These are phyloP conservation scores for Mycena vulgaris DNA, from an alignment of 768 basidiomycete species.

Conservation along the genomic window DNA sequence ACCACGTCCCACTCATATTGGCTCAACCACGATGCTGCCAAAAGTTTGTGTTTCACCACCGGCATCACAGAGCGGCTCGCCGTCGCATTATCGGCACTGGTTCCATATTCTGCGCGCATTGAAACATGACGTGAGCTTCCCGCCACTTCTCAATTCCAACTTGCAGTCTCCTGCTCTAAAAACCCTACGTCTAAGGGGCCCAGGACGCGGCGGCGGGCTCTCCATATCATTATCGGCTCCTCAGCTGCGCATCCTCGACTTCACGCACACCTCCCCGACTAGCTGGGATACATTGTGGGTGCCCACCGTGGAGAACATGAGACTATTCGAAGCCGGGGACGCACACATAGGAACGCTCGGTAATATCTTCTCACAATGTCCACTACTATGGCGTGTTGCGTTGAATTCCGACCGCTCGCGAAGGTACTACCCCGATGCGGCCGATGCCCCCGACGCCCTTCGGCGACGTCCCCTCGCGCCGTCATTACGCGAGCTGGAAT, in stretches of 20 bases:
- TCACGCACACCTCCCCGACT: not conserved
- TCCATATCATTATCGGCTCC: not conserved
- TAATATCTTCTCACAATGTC: slow-evolving; percentile 9
- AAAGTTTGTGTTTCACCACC: not conserved
- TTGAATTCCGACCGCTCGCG: not conserved
- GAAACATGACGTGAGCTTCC: not conserved
- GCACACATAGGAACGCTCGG: not conserved
- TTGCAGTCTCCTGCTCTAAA: not conserved
- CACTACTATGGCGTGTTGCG: not conserved
- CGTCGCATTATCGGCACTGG: not conserved
- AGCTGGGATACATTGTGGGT: not conserved
- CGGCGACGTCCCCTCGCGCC: slow-evolving; percentile 7
- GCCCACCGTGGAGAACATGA: not conserved
- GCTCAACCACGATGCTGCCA: not conserved
- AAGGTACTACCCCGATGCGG: not conserved
- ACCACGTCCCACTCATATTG: not conserved
- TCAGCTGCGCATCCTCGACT: not conserved
- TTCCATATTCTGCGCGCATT: not conserved
- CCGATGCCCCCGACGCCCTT: not conserved
- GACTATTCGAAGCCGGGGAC: not conserved
- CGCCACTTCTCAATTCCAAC: not conserved
- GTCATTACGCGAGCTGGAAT: slow-evolving; percentile 14
- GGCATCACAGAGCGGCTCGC: not conserved
- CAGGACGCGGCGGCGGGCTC: too few species aligned
- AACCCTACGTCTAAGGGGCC: not conserved